phyloP scores from a whole-genome alignment of 371 early-diverging fungal species.

The Mortierella sp. region DNA sequence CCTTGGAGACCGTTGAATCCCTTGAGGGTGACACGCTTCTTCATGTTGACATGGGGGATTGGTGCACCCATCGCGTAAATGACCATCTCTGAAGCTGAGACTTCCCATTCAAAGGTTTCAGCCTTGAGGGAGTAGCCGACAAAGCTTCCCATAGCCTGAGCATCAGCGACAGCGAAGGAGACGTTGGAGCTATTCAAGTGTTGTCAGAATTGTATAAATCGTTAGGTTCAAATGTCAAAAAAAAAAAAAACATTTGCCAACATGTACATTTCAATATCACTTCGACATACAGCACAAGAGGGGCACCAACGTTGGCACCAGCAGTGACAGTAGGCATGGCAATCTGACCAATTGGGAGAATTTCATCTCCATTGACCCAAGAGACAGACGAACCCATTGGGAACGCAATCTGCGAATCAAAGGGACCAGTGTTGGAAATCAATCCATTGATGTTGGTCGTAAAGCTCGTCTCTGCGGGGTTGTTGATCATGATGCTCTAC shows the following conservation, averaged over 20 bases:
- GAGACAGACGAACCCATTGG: slow-evolving; percentile 56
- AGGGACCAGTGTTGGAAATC: slow-evolving; percentile 62
- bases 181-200: slow-evolving; percentile 16
- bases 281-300: slow-evolving; percentile 48
- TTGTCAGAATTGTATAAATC: too few relatives aligned
- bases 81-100: slow-evolving; percentile 51
- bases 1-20: slow-evolving; percentile 49
- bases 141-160: slow-evolving; percentile 58
- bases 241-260: too few relatives aligned
- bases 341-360: slow-evolving; percentile 52
- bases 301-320: slow-evolving; percentile 57
- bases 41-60: slow-evolving; percentile 60
- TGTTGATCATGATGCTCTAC: slow-evolving; percentile 46
- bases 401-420: slow-evolving; percentile 63
- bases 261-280: too few relatives aligned
- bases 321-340: slow-evolving; percentile 54
- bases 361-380: slow-evolving; percentile 54
- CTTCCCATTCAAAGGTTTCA: slow-evolving; percentile 61
- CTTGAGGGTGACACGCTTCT: slow-evolving; percentile 58
- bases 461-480: slow-evolving; percentile 55
- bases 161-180: slow-evolving; percentile 56
- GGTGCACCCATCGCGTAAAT: slow-evolving; percentile 62
- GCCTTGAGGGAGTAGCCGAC: slow-evolving; percentile 60
- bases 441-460: slow-evolving; percentile 58
- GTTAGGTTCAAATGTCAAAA: too few relatives aligned